Evolutionary conservation across 768 basidiomycete genomes (phyloP), one percentile per base, ranked within the genome.

Genomic region (Auricularia cornea): DNA sequence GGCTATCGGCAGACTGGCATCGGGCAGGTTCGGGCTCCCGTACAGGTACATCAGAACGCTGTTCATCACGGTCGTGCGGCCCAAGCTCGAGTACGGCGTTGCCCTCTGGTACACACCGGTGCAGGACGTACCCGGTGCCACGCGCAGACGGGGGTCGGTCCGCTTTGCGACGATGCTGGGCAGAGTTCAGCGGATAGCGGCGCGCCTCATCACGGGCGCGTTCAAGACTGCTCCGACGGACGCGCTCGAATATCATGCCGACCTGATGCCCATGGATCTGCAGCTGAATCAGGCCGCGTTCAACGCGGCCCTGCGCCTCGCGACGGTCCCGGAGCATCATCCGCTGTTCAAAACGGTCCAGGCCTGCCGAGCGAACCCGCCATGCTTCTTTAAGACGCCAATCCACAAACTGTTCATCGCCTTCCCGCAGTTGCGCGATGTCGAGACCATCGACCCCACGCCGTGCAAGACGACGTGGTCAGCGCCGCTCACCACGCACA

Each of bases 241-340:
- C 29, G 26, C n/a, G 20, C 33, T 35, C 35, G 63, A 64, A 18
- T 38, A 12, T n/a, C 63, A 64, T 33, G 60, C 63, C 18, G 30
- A 62, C 63, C 26, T 59, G 20, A 35, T 31, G 26, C 59, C 59
- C 6, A 59, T 28, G 12, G 59, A 10, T n/a, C 29, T 59, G 30
- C 11, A 23, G 30, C 59, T 59, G 8, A 59, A 59, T 23, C 5
- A 29, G 6, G 16, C 59, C 8, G 59, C 33, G n/a, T n/a, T 16
- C 35, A 35, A 11, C 11, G 31, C 59, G 33, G 59, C 59, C 6
- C 8, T 44, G 16, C 59, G 59, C 5, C 14, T 60, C 5, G 32
- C 33, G 8, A 33, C 59, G 6, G 30, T 60, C 16, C 59, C 59
- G 23, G 14, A 60, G 40, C 8, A 5, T 5, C 59, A 60, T 31